Base-by-base conservation (phyloP, 345 rosid species). In the Camelina sativa region DNA sequence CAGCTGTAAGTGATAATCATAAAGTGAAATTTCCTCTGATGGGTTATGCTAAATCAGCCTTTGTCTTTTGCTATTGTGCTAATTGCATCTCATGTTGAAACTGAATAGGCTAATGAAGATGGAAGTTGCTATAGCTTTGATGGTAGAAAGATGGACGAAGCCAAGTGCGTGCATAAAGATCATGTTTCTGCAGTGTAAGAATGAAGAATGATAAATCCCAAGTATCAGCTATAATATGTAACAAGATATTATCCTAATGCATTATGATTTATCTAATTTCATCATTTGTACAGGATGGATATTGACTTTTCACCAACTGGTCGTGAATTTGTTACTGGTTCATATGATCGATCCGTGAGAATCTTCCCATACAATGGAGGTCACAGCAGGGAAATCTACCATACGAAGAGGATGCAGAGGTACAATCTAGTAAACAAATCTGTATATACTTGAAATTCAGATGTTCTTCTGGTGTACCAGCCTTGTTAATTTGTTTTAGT, bases 141-240 rank as follows among this genome's bases (percentile, higher is more conserved):
- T 72, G 81, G 87, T 69, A 86, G 99, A 80, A 96, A 92, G 80
- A 65, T 91, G 82, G 86, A 84, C 1, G 98, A 91, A 77, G 94
- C 97, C 62, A 89, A 88, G 81, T 89, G 91, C 71, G 99, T 96
- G 48, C 99, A 96, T 82, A 86, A 86, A 84, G 98, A 88, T 82
- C 99, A 96, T 80, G 99, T 92, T 77, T 92, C 99, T 85, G 93
- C 99, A 62, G 99, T 96, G 98, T 96, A 88, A 84, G 93, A 77
- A 41, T 35, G 19, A 57, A 84, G 92, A 77, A 41, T 40, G 15
- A 57, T 15, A 32, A 38, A 77, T 75, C 37, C 43, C 12, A 52
- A 46, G 22, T 25, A 0, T 20, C 63, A 11, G 4, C 38, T 73
- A 6, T 15, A 59, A 11, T n/a, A 30, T 52, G 53, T 17, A 9